These are phyloP conservation scores for Hyphopichia pseudoburtonii DNA, from an alignment of 1,139 yeast genomes.

Conservation along the genomic window DNA sequence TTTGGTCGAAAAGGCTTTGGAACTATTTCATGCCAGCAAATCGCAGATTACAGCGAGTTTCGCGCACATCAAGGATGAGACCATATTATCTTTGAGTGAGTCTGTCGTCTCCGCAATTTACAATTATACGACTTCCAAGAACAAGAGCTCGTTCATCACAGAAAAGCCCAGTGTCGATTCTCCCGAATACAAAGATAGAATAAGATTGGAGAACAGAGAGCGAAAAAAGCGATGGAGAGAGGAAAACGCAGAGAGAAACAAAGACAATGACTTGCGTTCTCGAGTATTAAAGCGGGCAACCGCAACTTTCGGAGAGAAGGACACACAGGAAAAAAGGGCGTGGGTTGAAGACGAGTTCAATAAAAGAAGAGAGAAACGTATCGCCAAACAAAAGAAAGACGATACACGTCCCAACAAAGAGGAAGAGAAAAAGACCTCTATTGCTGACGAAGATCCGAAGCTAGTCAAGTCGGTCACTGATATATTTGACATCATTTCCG, in stretches of 20 bases:
- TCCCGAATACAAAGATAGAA: constrained; percentile 53
- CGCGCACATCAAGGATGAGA: constrained; percentile 13
- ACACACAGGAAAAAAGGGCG: constrained; percentile 50
- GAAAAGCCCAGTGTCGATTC: constrained; percentile 30
- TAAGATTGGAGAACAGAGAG: constrained; percentile 72
- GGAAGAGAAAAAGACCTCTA: constrained; percentile 4
- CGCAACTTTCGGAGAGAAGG: constrained; percentile 61
- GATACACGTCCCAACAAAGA: constrained; percentile 10
- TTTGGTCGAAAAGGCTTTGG: constrained; percentile 27
- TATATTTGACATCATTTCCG: constrained; percentile 37
- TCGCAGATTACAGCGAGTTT: not conserved
- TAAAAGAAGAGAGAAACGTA: constrained; percentile 60
- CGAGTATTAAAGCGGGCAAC: constrained; percentile 75
- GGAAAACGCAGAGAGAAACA: constrained; percentile 74
- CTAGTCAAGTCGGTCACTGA: constrained; percentile 32
- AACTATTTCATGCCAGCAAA: constrained; percentile 15
- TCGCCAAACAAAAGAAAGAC: constrained; percentile 36
- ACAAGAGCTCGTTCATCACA: constrained; percentile 15
- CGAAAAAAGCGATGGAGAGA: constrained; percentile 92
- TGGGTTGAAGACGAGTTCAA: constrained; percentile 82
- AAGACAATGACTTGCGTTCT: constrained; percentile 81
- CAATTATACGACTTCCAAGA: constrained; percentile 20
- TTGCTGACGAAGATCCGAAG: constrained; percentile 17
- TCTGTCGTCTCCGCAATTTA: constrained; percentile 32
- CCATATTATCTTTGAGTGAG: constrained; percentile 29